Conservation (phyloP, 2,329 filamentous ascomycete genomes). For the Cytospora paraplurivora region DNA sequence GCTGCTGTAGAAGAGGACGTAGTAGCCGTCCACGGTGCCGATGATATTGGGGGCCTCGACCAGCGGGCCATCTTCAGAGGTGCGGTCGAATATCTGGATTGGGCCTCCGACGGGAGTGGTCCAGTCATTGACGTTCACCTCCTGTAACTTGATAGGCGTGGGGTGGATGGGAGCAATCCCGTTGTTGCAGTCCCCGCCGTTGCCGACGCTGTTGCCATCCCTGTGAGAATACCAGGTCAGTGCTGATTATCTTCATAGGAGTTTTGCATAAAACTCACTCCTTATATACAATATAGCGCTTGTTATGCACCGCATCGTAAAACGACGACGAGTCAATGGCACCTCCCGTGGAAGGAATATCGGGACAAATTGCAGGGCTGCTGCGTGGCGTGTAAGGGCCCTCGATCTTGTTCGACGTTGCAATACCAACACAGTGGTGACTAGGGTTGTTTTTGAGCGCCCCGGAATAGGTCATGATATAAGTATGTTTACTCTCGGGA, state of each 20-base stretch:
- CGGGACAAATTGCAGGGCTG: conserved; percentile 54
- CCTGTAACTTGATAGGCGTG: conserved; percentile 61
- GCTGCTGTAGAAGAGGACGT: conserved; percentile 64
- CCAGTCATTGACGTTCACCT: conserved; percentile 53
- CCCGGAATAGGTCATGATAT: conserved; percentile 63
- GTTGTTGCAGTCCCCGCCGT: conserved; percentile 48
- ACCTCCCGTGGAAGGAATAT: conserved; percentile 52
- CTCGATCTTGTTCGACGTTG: conserved; percentile 47
- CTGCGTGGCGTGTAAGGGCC: conserved; percentile 56
- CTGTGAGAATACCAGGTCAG: conserved; percentile 36
- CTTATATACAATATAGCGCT: conserved; percentile 65
- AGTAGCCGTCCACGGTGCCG: conserved; percentile 47
- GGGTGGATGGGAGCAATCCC: conserved; percentile 42
- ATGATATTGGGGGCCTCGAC: conserved; percentile 63
- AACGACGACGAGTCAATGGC: conserved; percentile 66
- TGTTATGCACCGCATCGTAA: conserved; percentile 52
- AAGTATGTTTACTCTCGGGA: conserved; percentile 44
- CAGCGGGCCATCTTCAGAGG: conserved; percentile 51
- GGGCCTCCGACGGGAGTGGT: conserved; percentile 53
- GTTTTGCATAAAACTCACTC: conserved; percentile 11
- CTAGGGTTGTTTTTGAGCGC: conserved; percentile 41
- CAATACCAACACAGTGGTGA: conserved; percentile 61
- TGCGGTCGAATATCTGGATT: conserved; percentile 49
- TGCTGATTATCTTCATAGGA: background rate
- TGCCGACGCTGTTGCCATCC: conserved; percentile 59